Evolutionary conservation across 2,329 filamentous ascomycete species (phyloP), one percentile per base, ranked within the genome.

Genomic region (Fusarium incarnatum): DNA sequence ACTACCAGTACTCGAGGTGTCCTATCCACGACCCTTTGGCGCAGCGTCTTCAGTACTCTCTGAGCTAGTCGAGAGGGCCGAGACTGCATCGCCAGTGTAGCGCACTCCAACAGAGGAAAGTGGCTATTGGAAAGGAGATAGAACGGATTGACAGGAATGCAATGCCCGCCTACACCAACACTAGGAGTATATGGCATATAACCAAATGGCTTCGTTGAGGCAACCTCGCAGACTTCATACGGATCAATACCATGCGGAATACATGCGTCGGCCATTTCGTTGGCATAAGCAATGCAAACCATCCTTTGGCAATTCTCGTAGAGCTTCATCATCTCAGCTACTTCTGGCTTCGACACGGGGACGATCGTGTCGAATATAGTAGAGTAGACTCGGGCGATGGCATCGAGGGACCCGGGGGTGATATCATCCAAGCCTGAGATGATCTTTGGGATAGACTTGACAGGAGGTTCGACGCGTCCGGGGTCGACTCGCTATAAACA

Each of bases 241-340:
- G 83, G 80, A 57, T 87, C 80, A 44, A 87, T 85, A 23, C 74
- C 79, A 32, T 82, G 79, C 0, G 76, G 66, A 11, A 75, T 52
- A 64, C 84, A 86, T 4, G 85, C 84, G 61, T 86, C 83, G 5
- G 84, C 83, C 82, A 87, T 86, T 67, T 87, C 85, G 67, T 87
- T 87, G 58, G 81, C 84, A 64, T 83, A 87, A 2, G 85, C 84
- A 42, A 86, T 85, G 64, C 80, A 80, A n/a, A 87, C 76, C 82
- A 86, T 87, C 5, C 85, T 79, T 71, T 87, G 84, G 73, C 85
- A 87, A 71, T 87, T 88, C 66, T 87, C 85, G 72, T 86, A 87
- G 8, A 87, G 76, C 72, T 87, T 87, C 61, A 81, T 84, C 83
- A 87, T 86, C 74, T 87, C 85, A 3, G 86, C 85, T 2, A 86